These are phyloP conservation scores for Aureobasidium sp. DNA, from an alignment of 2,329 filamentous ascomycete genomes.

Conservation along the genomic window DNA sequence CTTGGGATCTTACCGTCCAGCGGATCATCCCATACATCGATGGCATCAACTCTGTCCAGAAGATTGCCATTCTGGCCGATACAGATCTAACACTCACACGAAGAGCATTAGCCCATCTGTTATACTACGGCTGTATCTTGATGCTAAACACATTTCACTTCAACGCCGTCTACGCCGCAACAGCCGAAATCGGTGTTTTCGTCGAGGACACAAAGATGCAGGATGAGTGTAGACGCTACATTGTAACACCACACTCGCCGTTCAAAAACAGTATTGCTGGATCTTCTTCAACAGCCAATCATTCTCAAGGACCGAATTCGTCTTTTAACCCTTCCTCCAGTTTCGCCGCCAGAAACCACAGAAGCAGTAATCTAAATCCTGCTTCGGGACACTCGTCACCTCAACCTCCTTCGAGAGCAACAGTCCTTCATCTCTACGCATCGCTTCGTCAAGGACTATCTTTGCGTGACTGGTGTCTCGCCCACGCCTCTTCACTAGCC, in stretches of 20 bases:
- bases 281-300: not conserved
- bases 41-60: conserved; percentile 80
- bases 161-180: conserved; percentile 79
- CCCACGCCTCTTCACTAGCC: conserved; percentile 63
- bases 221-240: conserved; percentile 81
- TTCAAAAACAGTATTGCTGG: conserved; percentile 17
- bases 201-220: conserved; percentile 68
- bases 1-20: conserved; percentile 69
- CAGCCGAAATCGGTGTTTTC: conserved; percentile 71
- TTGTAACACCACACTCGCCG: conserved; percentile 42
- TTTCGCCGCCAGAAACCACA: not conserved
- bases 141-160: conserved; percentile 96
- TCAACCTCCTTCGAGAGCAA: conserved; percentile 21
- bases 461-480: conserved; percentile 79
- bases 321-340: conserved; percentile 69
- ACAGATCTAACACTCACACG: conserved; percentile 81
- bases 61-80: conserved; percentile 77
- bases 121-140: conserved; percentile 87
- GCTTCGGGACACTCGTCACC: not conserved
- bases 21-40: conserved; percentile 82
- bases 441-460: conserved; percentile 75
- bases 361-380: conserved; percentile 1
- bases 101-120: conserved; percentile 76
- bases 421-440: conserved; percentile 74
- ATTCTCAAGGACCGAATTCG: conserved; percentile 46